A percentile compares a stretch with the other conserved stretches of the same genome.
Conservation (phyloP, 805 yeast genomes). For the Kodamaea hsintzibuensis region DNA sequence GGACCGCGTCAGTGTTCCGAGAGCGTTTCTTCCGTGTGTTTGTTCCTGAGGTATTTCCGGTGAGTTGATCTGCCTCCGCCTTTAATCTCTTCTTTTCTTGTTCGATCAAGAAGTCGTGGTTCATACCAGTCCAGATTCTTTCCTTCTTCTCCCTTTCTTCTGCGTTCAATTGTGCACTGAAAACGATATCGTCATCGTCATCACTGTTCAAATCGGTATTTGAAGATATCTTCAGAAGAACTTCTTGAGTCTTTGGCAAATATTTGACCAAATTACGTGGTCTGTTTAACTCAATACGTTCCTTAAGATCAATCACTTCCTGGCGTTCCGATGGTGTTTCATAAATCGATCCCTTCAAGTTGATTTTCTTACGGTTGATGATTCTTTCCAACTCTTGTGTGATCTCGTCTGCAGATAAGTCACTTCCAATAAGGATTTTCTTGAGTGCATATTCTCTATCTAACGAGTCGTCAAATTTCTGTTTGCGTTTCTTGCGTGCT, state of each 20-base stretch:
- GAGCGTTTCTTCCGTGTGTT: constrained; percentile 38
- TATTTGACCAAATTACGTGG: constrained; percentile 50
- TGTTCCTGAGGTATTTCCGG: constrained; percentile 62
- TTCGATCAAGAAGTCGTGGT: constrained; percentile 80
- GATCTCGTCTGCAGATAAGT: constrained; percentile 28
- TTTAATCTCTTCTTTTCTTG: constrained; percentile 85
- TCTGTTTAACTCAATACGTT: constrained; percentile 21
- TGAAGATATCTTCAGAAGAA: constrained; percentile 55
- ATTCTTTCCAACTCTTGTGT: constrained; percentile 22
- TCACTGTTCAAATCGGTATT: constrained; percentile 59
- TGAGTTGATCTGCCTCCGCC: constrained; percentile 80
- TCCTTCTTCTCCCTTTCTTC: constrained; percentile 77
- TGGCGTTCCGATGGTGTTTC: constrained; percentile 21
- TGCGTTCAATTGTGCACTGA: constrained; percentile 56
- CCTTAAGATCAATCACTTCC: constrained; percentile 14
- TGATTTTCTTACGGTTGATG: constrained; percentile 22
- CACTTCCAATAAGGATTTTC: constrained; percentile 25
- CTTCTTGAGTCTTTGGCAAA: constrained; percentile 59
- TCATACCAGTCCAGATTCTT: constrained; percentile 84
- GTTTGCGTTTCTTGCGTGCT: neutral
- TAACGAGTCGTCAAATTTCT: neutral
- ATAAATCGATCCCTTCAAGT: constrained; percentile 22
- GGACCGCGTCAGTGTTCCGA: constrained; percentile 18
- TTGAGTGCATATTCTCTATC: neutral
- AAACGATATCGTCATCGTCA: constrained; percentile 84